These are phyloP conservation scores for Penicillium cataractarum DNA, from an alignment of 495 filamentous ascomycete species.

Conservation along the genomic window DNA sequence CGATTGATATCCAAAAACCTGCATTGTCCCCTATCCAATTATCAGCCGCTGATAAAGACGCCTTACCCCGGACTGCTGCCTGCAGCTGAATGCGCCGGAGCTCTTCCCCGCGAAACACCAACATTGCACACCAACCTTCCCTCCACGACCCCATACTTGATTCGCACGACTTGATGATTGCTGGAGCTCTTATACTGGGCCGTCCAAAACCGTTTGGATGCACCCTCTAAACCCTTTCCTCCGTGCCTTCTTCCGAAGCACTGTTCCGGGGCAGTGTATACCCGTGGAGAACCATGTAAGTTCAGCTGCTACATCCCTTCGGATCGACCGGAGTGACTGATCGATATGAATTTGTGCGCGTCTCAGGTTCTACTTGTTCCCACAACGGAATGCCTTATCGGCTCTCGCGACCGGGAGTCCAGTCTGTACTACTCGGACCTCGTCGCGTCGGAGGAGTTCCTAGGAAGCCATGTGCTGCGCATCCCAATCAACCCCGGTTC, in stretches of 20 bases:
- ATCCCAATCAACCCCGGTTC: slow-evolving; percentile 63
- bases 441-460: slow-evolving; percentile 87
- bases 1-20: neutral
- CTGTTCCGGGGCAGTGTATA: slow-evolving; percentile 88
- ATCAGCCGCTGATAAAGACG: neutral
- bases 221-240: slow-evolving; percentile 99
- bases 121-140: slow-evolving; percentile 27
- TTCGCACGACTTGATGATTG: slow-evolving; percentile 49
- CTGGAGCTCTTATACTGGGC: slow-evolving; percentile 40
- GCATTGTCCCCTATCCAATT: neutral
- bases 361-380: slow-evolving; percentile 86
- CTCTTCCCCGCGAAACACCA: slow-evolving; percentile 40
- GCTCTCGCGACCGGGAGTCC: slow-evolving; percentile 86
- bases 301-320: slow-evolving; percentile 13
- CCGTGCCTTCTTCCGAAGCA: slow-evolving; percentile 96
- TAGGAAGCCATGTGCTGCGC: slow-evolving; percentile 94
- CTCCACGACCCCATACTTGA: slow-evolving; percentile 24
- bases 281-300: slow-evolving; percentile 87
- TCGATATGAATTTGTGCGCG: slow-evolving; percentile 17
- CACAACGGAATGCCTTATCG: slow-evolving; percentile 85
- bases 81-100: slow-evolving; percentile 44
- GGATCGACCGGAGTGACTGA: slow-evolving; percentile 24
- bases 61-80: slow-evolving; percentile 25
- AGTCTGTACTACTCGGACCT: slow-evolving; percentile 77
- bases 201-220: slow-evolving; percentile 75